A percentile compares a stretch with the other conserved stretches of the same genome.
phyloP scores from a whole-genome alignment of 2,329 filamentous ascomycete species.

The Ambrosiella xylebori region DNA sequence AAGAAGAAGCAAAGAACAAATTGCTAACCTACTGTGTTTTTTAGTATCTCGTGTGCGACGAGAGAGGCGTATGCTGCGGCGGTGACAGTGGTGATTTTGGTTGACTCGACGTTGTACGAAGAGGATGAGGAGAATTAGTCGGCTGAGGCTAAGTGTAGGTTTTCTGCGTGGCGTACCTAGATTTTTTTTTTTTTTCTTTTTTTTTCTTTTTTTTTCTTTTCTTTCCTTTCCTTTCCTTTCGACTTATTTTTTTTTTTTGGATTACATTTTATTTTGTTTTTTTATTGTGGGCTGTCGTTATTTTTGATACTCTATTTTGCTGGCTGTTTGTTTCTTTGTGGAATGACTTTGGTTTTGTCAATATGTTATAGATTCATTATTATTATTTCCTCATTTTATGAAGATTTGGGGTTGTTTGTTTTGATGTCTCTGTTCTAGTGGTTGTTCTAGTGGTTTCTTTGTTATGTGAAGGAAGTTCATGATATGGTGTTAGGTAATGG shows the following conservation, averaged over 20 bases:
- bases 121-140: conserved; percentile 8
- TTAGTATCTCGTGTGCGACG: conserved; percentile 53
- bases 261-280: not conserved
- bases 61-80: conserved; percentile 60
- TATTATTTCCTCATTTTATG: not conserved
- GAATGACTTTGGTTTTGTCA: no score
- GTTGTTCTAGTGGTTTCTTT: not conserved
- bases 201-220: not conserved
- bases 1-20: not conserved
- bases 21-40: not conserved
- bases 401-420: not conserved
- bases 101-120: conserved; percentile 28
- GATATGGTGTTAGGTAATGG: not conserved
- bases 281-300: not conserved
- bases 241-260: not conserved
- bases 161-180: not conserved
- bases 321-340: not conserved
- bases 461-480: not conserved
- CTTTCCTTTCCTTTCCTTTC: not conserved
- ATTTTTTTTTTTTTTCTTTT: not conserved
- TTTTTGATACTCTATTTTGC: not conserved
- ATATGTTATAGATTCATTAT: not conserved
- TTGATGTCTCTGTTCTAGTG: no score
- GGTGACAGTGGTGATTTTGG: conserved; percentile 53
- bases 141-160: not conserved